Evolutionary conservation across 208 protist species (phyloP).

Genomic region (Herpetomonas tarakana): DNA sequence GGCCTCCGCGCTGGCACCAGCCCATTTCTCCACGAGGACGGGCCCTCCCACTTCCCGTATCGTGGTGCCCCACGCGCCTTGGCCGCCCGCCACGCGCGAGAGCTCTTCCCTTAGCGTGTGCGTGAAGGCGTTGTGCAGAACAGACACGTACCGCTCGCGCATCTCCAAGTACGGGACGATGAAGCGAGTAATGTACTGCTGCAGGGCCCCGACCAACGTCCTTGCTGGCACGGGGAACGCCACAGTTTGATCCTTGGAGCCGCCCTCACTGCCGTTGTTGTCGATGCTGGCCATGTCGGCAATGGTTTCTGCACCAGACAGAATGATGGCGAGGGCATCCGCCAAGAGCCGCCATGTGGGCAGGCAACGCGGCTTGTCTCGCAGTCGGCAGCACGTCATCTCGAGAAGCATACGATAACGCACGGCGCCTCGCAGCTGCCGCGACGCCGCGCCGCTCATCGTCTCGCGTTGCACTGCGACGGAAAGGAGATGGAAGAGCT

Average conservation of each 20-base stretch:
- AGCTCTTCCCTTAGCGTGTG: not conserved
- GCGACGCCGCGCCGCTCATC: not conserved
- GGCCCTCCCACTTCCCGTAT: not conserved
- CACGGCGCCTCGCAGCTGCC: conserved; percentile 20
- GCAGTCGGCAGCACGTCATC: conserved; percentile 36
- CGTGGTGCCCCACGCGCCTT: not conserved
- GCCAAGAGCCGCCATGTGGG: conserved; percentile 49
- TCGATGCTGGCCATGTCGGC: no score
- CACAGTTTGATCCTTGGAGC: no score
- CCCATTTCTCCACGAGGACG: no score
- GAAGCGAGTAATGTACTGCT: conserved; percentile 15
- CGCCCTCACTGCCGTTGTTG: no score
- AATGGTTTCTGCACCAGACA: no score
- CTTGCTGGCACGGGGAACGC: not conserved
- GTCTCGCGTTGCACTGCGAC: not conserved
- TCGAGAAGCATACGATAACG: conserved; percentile 47
- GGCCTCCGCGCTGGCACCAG: no score
- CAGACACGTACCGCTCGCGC: conserved; percentile 24
- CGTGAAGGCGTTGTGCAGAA: not conserved
- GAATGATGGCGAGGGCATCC: conserved; percentile 11
- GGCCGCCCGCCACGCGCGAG: not conserved
- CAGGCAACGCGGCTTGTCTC: conserved; percentile 40
- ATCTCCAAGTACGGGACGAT: conserved; percentile 40
- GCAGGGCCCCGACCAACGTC: conserved; percentile 10
- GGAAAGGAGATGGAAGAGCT: not conserved